Conservation (phyloP, 2,329 filamentous ascomycete genomes). For the Cytospora paraplurivora region DNA sequence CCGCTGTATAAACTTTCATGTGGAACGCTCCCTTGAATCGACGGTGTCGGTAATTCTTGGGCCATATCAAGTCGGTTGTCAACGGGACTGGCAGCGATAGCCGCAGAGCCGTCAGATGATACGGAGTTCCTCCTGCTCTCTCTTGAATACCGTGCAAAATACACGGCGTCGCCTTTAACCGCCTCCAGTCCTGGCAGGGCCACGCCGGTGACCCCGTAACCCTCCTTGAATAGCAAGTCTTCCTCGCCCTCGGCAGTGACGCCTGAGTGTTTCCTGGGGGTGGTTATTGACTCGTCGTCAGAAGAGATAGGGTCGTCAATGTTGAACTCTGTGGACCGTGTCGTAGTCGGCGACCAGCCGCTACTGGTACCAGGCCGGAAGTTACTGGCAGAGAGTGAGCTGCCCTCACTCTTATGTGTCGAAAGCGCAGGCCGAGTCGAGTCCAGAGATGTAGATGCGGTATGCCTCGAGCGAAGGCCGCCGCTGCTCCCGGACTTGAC, state of each 20-base stretch:
- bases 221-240: conserved; percentile 41
- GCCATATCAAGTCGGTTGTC: conserved; percentile 2
- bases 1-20: background rate
- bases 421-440: conserved; percentile 31
- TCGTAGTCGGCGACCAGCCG: conserved; percentile 21
- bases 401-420: conserved; percentile 18
- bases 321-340: conserved; percentile 35
- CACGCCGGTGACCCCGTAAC: conserved; percentile 39
- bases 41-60: background rate
- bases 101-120: conserved; percentile 11
- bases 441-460: conserved; percentile 49
- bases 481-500: conserved; percentile 33
- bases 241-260: conserved; percentile 40
- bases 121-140: background rate
- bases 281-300: conserved; percentile 41
- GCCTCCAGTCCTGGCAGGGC: conserved; percentile 42
- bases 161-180: background rate
- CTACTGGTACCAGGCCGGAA: conserved; percentile 20
- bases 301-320: conserved; percentile 45
- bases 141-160: background rate
- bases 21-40: conserved; percentile 5
- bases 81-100: conserved; percentile 12
- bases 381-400: conserved; percentile 27
- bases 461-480: conserved; percentile 47
- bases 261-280: conserved; percentile 13